phyloP scores from a whole-genome alignment of 75 land plant species.

The Selaginella tamariscina region DNA sequence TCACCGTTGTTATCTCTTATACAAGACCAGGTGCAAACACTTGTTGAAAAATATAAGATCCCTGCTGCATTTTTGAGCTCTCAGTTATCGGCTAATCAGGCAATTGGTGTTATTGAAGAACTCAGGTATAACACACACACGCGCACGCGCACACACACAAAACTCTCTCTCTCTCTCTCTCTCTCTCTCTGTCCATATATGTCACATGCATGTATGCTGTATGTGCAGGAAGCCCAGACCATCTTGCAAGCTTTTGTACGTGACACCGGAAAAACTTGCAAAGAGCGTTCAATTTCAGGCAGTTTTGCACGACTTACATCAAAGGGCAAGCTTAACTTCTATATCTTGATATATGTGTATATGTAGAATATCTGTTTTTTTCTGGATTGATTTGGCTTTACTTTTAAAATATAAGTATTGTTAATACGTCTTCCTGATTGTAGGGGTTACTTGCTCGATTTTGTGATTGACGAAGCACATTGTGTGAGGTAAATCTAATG shows the following conservation, averaged over 20 bases:
- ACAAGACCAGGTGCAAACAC: conserved; percentile 64
- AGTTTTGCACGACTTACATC: conserved; percentile 32
- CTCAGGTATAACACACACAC: conserved; percentile 48
- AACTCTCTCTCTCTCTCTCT: no score
- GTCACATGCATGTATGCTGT: no score
- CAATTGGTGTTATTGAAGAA: conserved; percentile 49
- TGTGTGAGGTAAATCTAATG: conserved; percentile 61
- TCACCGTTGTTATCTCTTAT: conserved; percentile 73
- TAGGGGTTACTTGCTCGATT: conserved; percentile 73
- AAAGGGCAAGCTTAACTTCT: conserved; percentile 30
- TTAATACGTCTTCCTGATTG: no score
- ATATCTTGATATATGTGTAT: background rate
- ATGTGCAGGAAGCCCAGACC: conserved; percentile 54
- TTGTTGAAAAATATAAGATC: conserved; percentile 46
- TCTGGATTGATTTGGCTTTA: no score
- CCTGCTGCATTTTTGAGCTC: conserved; percentile 82
- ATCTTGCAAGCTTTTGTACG: conserved; percentile 77
- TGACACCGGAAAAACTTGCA: conserved; percentile 70
- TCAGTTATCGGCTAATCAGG: conserved; percentile 53
- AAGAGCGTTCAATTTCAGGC: conserved; percentile 47
- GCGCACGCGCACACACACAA: no score
- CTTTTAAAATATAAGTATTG: no score
- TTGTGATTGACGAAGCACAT: conserved; percentile 91
- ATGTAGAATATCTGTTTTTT: no score
- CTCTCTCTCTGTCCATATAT: no score